phyloP scores from a whole-genome alignment of 2,329 filamentous ascomycete species.

The Beauveria asiatica region DNA sequence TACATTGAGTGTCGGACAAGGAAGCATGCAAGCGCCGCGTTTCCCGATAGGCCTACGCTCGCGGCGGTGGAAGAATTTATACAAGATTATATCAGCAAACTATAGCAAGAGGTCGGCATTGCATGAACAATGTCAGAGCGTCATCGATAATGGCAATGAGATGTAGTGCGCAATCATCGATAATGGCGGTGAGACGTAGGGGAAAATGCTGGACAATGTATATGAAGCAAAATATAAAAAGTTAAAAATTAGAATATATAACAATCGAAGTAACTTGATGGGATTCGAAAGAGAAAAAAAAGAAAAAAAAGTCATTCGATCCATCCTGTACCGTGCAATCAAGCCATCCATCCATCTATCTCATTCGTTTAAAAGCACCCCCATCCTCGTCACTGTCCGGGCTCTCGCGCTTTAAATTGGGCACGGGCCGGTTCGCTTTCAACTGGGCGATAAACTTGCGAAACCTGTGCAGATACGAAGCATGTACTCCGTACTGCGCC shows the following conservation, averaged over 20 bases:
- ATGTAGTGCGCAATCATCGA: too few relatives aligned
- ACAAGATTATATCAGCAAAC: neutral
- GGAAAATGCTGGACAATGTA: neutral
- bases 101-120: neutral
- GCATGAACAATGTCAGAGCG: too few relatives aligned
- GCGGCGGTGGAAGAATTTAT: neutral
- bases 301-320: too few relatives aligned
- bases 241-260: too few relatives aligned
- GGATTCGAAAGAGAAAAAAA: too few relatives aligned
- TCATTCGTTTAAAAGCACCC: conserved; percentile 15
- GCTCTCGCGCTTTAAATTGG: conserved; percentile 23
- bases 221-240: too few relatives aligned
- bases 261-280: too few relatives aligned
- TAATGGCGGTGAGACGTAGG: too few relatives aligned
- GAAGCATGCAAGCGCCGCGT: neutral
- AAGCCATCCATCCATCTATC: neutral
- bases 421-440: conserved; percentile 19
- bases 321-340: neutral
- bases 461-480: conserved; percentile 28
- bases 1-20: conserved; percentile 22
- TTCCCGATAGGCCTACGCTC: neutral
- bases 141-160: too few relatives aligned
- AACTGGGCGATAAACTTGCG: conserved; percentile 24
- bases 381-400: conserved; percentile 17
- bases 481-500: conserved; percentile 24